Evolutionary conservation across 768 basidiomycete genomes (phyloP), one percentile per base, ranked within the genome.

Genomic region (Sistotremastrum suecicum): DNA sequence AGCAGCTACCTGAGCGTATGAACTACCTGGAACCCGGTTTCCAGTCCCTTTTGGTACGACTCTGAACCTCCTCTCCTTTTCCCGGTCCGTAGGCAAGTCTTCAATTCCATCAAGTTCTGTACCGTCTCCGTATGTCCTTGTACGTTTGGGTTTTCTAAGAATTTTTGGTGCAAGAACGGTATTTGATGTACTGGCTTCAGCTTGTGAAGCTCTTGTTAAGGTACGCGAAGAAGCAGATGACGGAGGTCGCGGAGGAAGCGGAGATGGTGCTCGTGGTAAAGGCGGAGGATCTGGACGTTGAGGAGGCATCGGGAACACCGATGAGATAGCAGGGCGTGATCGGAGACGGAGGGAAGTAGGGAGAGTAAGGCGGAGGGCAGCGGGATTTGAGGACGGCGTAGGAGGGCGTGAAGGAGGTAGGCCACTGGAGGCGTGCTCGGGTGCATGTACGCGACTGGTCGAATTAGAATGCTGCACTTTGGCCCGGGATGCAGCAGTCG

Each of bases 101-200:
- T 92, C 91, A 48, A 95, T 73, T 3, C 62, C 77, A 55, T 95
- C 91, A 44, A 95, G 66, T 59, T 94, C 91, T 7, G 87, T 90
- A 9, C 91, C 91, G 56, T 89, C 84, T 4, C 86, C 86, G 55
- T 81, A 90, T 9, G 75, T 75, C 44, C 76, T 70, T 50, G 71
- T 72, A 36, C 84, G 80, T 62, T 88, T 90, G 8, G 86, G 86
- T 53, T 78, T 70, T 44, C 80, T 75, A 29, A 90, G 64, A 8
- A 87, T 61, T 62, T 79, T 85, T 5, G 82, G 75, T 28, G 66
- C 67, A 34, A 40, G 11, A 71, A 67, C 35, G 60, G 64, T 40
- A 67, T 62, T 51, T 60, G 64, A 37, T 56, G 66, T 51, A 45
- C 48, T 57, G 48, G 44, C 48, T 51, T 45, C 41, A 48, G 52